phyloP scores from a whole-genome alignment of 148 eudicot genomes.

The Pharnaceum exiguum region DNA sequence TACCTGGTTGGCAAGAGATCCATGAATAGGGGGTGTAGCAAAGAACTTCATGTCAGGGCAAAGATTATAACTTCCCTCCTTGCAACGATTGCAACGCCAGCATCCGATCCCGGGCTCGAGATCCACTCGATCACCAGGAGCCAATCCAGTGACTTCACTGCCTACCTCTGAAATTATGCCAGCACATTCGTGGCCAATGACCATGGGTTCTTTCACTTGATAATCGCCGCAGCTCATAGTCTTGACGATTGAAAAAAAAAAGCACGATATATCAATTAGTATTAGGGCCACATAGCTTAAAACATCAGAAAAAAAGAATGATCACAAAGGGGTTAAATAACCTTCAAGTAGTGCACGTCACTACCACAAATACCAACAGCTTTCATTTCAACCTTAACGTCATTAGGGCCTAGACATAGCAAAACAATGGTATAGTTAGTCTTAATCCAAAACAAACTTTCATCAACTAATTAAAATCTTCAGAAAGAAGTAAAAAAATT shows the following conservation, averaged over 20 bases:
- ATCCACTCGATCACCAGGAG: conserved; percentile 49
- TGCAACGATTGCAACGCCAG: conserved; percentile 44
- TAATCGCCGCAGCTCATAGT: conserved; percentile 53
- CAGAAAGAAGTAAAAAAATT: neutral
- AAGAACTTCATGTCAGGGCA: conserved; percentile 66
- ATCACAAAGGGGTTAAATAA: conserved; percentile 7
- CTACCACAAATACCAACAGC: conserved; percentile 96
- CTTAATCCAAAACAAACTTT: neutral
- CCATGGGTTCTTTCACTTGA: conserved; percentile 70
- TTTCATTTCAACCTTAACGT: conserved; percentile 78
- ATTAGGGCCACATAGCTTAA: neutral
- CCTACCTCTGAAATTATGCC: conserved; percentile 64
- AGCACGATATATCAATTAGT: neutral
- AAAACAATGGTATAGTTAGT: neutral
- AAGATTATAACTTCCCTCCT: conserved; percentile 59
- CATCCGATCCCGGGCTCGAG: conserved; percentile 73
- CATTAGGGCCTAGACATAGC: conserved; percentile 51
- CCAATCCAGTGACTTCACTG: conserved; percentile 40
- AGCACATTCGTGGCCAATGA: conserved; percentile 68
- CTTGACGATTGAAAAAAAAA: conserved; percentile 13
- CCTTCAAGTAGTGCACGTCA: conserved; percentile 92
- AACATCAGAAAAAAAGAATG: neutral
- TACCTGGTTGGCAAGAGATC: conserved; percentile 68
- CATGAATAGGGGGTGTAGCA: conserved; percentile 62
- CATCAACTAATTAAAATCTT: neutral